Evolutionary conservation across 2,329 filamentous ascomycete species (phyloP).

Genomic region (Neocucurbitaria cava): DNA sequence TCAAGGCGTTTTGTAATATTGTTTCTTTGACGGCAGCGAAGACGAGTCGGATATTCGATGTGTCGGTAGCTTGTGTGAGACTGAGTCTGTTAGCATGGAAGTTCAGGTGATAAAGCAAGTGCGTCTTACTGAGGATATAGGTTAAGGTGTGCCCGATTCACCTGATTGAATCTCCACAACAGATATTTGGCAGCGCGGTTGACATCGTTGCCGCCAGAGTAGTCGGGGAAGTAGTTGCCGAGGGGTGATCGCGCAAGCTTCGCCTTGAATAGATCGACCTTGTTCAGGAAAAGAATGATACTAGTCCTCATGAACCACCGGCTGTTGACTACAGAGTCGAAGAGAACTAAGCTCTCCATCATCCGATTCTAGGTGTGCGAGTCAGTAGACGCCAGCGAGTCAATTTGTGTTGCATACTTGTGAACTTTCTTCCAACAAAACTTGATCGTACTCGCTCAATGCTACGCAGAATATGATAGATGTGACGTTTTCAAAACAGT

Average conservation of each 20-base stretch:
- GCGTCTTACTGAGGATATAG: constrained; percentile 82
- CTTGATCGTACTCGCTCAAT: constrained; percentile 97
- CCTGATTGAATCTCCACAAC: constrained; percentile 98
- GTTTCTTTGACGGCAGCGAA: constrained; percentile 99
- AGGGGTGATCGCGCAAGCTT: constrained; percentile 90
- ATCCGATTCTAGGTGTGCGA: constrained; percentile 79
- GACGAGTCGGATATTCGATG: constrained; percentile 95
- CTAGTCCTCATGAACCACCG: constrained; percentile 99
- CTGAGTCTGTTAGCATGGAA: constrained; percentile 57
- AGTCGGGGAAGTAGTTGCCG: constrained; percentile 96
- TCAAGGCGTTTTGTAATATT: constrained; percentile 96
- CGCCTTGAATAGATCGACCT: constrained; percentile 96
- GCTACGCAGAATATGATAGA: constrained; percentile 99
- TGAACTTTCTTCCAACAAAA: constrained; percentile 93
- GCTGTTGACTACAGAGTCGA: constrained; percentile 98
- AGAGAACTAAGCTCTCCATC: constrained; percentile 97
- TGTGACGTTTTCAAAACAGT: constrained; percentile 99
- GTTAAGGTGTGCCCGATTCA: constrained; percentile 94
- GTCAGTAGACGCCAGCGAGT: constrained; percentile 28
- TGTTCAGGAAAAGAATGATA: constrained; percentile 98
- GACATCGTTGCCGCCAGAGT: constrained; percentile 95
- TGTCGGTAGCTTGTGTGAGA: constrained; percentile 97
- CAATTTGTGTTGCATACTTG: constrained; percentile 68
- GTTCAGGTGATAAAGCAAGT: not conserved
- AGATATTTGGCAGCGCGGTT: constrained; percentile 98